These are phyloP conservation scores for Dichotomopilus funicola DNA, from an alignment of 2,329 filamentous ascomycete genomes.

Conservation along the genomic window DNA sequence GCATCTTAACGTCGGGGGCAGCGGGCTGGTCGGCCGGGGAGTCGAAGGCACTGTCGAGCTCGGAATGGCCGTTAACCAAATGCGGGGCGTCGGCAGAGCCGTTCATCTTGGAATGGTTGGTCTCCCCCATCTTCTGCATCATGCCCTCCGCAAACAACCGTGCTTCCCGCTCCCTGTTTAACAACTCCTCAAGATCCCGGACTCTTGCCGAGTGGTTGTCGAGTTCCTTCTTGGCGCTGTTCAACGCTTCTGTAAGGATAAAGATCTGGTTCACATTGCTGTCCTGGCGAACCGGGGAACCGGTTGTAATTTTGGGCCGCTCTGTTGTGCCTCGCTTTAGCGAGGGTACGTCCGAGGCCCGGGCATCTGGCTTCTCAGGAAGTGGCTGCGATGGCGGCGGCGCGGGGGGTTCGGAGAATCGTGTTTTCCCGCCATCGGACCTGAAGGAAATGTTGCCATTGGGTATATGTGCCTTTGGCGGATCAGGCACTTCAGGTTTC, in stretches of 20 bases:
- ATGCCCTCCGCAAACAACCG: constrained; percentile 79
- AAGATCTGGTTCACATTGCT: constrained; percentile 64
- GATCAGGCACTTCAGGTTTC: constrained; percentile 43
- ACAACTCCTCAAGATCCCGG: constrained; percentile 70
- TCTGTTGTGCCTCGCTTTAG: constrained; percentile 73
- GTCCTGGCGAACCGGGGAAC: constrained; percentile 54
- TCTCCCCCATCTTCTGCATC: constrained; percentile 61
- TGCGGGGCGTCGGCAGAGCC: constrained; percentile 33
- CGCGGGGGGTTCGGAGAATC: constrained; percentile 88
- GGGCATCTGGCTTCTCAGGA: constrained; percentile 82
- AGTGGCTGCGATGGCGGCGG: constrained; percentile 89
- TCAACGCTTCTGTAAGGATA: constrained; percentile 76
- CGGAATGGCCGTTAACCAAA: constrained; percentile 29
- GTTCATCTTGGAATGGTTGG: constrained; percentile 36
- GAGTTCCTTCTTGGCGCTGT: constrained; percentile 76
- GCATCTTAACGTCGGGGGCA: constrained; percentile 21
- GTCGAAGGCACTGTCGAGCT: constrained; percentile 43
- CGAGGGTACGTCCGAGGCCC: constrained; percentile 45
- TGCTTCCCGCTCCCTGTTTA: constrained; percentile 73
- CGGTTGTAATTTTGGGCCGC: constrained; percentile 53
- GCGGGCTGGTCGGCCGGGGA: constrained; percentile 33
- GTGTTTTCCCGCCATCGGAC: constrained; percentile 63
- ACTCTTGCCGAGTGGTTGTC: constrained; percentile 75
- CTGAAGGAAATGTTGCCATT: constrained; percentile 55
- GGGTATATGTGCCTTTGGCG: constrained; percentile 39